Conservation (phyloP, 331 rosid genomes). For the Cydonia oblonga region DNA sequence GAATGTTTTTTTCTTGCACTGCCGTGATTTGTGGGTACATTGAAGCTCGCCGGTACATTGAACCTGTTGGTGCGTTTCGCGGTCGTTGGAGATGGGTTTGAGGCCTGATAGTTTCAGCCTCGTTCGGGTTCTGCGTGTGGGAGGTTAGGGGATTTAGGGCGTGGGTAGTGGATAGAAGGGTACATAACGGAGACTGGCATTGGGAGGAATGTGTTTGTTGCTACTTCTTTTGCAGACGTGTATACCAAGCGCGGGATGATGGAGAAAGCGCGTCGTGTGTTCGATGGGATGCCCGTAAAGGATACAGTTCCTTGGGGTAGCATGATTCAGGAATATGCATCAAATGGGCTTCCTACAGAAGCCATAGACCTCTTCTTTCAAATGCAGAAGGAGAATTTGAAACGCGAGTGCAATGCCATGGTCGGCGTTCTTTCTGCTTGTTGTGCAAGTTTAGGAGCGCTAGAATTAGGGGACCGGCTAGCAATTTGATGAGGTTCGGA, state of each 20-base stretch:
- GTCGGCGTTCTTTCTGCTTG: conserved; percentile 67
- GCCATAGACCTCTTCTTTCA: conserved; percentile 50
- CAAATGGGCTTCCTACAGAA: conserved; percentile 48
- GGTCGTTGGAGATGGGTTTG: conserved; percentile 47
- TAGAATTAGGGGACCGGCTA: conserved; percentile 46
- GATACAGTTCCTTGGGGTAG: conserved; percentile 70
- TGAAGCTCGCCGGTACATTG: conserved; percentile 23
- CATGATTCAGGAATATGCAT: conserved; percentile 57
- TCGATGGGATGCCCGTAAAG: conserved; percentile 44
- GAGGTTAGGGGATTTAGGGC: conserved; percentile 34
- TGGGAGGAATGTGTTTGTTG: conserved; percentile 43
- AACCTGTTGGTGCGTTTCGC: conserved; percentile 39
- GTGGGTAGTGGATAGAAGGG: conserved; percentile 52
- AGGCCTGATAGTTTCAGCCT: conserved; percentile 49
- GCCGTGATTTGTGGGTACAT: conserved; percentile 51
- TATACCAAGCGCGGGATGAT: conserved; percentile 49
- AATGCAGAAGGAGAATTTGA: conserved; percentile 42
- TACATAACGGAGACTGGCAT: conserved; percentile 35
- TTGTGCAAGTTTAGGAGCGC: conserved; percentile 56
- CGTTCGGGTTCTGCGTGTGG: conserved; percentile 45
- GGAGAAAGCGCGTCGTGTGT: conserved; percentile 39
- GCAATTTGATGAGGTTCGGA: conserved; percentile 20
- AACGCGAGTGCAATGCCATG: conserved; percentile 51
- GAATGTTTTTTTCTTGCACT: conserved; percentile 61
- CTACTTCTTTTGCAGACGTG: conserved; percentile 59